Evolutionary conservation across 164 flowering plant species (phyloP).

Genomic region (Amborella trichopoda): DNA sequence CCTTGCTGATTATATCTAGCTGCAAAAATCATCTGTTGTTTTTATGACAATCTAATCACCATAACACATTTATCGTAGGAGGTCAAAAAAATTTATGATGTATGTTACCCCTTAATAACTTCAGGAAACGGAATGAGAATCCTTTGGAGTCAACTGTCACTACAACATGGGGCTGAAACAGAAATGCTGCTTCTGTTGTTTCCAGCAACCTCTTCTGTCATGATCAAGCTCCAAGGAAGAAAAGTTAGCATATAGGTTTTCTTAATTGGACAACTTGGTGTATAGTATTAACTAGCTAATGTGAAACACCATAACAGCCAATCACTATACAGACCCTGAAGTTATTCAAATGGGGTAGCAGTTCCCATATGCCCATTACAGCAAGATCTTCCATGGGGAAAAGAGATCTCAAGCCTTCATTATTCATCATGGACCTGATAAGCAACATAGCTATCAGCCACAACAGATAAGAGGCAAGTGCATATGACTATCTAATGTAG

Average conservation of each 20-base stretch:
- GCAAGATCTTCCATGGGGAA: constrained; percentile 88
- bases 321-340: constrained; percentile 48
- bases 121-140: constrained; percentile 78
- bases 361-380: constrained; percentile 96
- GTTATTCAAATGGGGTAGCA: constrained; percentile 67
- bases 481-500: too few species aligned
- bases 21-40: constrained; percentile 62
- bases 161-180: constrained; percentile 75
- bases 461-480: too few species aligned
- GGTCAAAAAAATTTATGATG: background rate
- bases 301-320: background rate
- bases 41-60: too few species aligned
- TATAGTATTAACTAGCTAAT: too few species aligned
- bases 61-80: too few species aligned
- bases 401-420: constrained; percentile 57
- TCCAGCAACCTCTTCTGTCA: constrained; percentile 54
- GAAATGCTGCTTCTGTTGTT: constrained; percentile 55
- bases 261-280: too few species aligned
- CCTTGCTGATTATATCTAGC: constrained; percentile 39
- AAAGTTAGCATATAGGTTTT: too few species aligned
- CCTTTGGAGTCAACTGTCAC: constrained; percentile 92
- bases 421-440: constrained; percentile 63
- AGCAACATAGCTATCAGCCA: too few species aligned
- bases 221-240: constrained; percentile 6
- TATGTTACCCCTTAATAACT: constrained; percentile 49